Evolutionary conservation across 345 rosid genomes (phyloP).

Genomic region (Dovyalis caffra): DNA sequence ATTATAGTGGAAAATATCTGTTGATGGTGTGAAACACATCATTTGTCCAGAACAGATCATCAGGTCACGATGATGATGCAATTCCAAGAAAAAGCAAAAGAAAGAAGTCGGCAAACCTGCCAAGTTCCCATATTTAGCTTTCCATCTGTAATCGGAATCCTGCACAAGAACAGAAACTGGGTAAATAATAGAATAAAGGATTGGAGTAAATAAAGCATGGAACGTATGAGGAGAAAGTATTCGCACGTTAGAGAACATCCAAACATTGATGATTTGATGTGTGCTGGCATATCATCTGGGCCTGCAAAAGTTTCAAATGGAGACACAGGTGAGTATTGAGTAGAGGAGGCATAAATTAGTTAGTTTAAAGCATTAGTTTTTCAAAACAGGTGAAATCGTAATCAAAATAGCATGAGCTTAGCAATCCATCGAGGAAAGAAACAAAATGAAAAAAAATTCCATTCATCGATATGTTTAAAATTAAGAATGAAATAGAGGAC

Average conservation of each 20-base stretch:
- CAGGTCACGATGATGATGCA: background rate
- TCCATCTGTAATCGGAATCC: slow-evolving; percentile 84
- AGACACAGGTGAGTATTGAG: too few relatives aligned
- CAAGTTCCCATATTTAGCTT: slow-evolving; percentile 91
- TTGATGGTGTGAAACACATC: background rate
- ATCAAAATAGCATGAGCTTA: background rate
- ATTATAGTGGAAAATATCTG: too few relatives aligned
- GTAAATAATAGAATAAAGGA: background rate
- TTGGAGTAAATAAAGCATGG: background rate
- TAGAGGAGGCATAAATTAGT: background rate
- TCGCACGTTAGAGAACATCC: slow-evolving; percentile 81
- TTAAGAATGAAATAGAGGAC: background rate
- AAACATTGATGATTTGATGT: slow-evolving; percentile 91
- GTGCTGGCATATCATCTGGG: slow-evolving; percentile 99
- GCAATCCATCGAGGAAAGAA: background rate
- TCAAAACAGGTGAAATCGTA: background rate
- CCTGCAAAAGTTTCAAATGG: slow-evolving; percentile 46
- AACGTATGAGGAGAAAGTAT: slow-evolving; percentile 7
- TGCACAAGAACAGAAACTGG: slow-evolving; percentile 30
- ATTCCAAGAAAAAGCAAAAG: background rate
- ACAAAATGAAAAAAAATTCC: background rate
- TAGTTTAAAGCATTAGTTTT: too few relatives aligned
- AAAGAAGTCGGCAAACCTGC: slow-evolving; percentile 59
- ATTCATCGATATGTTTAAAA: background rate
- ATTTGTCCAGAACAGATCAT: background rate